Evolutionary conservation across 2,329 filamentous ascomycete genomes (phyloP), one percentile per base, ranked within the genome.

Genomic region (Aspergillus versicolor): DNA sequence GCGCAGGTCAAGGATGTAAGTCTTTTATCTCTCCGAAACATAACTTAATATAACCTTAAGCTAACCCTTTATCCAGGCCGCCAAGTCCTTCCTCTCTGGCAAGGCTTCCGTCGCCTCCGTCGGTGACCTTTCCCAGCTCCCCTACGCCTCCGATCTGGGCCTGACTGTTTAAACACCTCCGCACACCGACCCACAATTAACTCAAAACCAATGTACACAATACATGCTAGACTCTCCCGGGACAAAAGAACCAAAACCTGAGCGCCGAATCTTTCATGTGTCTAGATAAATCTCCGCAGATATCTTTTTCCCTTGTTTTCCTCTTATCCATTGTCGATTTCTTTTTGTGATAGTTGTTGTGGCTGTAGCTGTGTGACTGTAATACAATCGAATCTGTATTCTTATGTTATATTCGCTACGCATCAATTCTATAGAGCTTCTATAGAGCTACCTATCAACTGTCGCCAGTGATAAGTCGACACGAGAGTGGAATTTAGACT

Each of bases 101-200:
- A 97, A 92, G 84, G 92, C 93, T 51, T 88, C 91, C 53, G 90
- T 97, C 62, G 89, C 91, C 61, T 84, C 91, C 58, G 92, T 97
- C 62, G 94, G 94, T 76, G 94, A 99, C 75, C 84, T 99, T 68
- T 89, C 91, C 77, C 84, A 88, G 70, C 86, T 99, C 73, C 94
- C 94, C 57, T 99, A 88, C 74, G 94, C 92, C 65, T 90, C 92
- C 79, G 94, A 99, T 74, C 83, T 99, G 75, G 95, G 93, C 68
- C 85, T 99, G 73, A 91, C 88, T 76, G 91, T 96, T 84, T 99
- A 95, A 85, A 73, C 56, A 17, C 11, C 44, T 17, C 27, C 42
- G 40, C 30, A 37, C 48, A 34, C n/a, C 22, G 32, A 48, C 24
- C 22, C 42, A 38, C 27, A 19, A 47, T 34, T 30, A 38, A 48